Evolutionary conservation across 140 eudicot genomes (phyloP), one percentile per base, ranked within the genome.

Genomic region (Cichorium intybus): DNA sequence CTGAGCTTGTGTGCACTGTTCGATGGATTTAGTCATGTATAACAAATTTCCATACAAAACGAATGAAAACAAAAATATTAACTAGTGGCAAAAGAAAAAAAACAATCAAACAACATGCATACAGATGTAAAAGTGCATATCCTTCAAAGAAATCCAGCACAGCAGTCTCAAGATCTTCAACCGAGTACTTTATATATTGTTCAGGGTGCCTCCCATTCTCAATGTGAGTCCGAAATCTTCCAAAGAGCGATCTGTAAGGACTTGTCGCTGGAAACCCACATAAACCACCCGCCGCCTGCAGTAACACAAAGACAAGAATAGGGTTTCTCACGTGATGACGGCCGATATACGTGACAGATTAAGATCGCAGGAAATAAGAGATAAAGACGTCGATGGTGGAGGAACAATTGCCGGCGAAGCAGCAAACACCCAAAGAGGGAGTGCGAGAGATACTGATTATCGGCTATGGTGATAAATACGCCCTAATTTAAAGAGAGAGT

Each of bases 131-230:
- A 27, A 73, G 79, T 2, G 91, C 82, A 48, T 28, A 74, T 33
- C 89, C 85, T 68, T 79, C 82, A 35, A 83, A 83, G 68, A 83
- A 83, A 73, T 76, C 80, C 78, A 79, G 52, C 24, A 83, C 69
- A 3, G 80, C 78, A 18, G 78, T 22, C 59, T 83, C 85, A 14
- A 83, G 81, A 56, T 83, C 89, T 56, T 83, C 82, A 75, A 74
- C 82, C 4, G 85, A 63, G 71, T 83, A 83, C 80, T 76, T 83
- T 61, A 83, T 83, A 69, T 83, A 76, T 26, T 75, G 62, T 72
- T 80, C 85, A 10, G 89, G 75, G 56, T 83, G 85, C 71, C 75
- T 71, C 20, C 85, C 78, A 7, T 77, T 68, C 29, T 80, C 81
- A 17, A 73, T 63, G 66, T 71, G 65, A 24, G 61, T 72, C 70